Evolutionary conservation across 108 stramenopile genomes (phyloP).

Genomic region (Nitzschia sp.): DNA sequence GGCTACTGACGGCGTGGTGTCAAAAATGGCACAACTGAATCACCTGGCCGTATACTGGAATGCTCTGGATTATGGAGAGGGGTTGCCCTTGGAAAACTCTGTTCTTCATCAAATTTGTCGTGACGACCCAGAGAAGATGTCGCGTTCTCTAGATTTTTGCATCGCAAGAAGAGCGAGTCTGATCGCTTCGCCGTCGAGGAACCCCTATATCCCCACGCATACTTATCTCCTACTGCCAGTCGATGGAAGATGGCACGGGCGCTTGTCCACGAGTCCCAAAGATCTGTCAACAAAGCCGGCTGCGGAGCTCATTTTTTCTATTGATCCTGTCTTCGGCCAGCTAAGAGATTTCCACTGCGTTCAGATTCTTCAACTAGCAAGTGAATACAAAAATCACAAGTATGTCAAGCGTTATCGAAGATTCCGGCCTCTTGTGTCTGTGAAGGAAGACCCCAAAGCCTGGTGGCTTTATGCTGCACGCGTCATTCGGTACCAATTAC

Average conservation of each 20-base stretch:
- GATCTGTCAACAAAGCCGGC: slow-evolving; percentile 30
- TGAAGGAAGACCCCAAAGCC: slow-evolving; percentile 41
- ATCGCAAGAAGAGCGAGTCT: slow-evolving; percentile 45
- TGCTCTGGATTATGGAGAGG: slow-evolving; percentile 38
- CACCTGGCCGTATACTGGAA: slow-evolving; percentile 68
- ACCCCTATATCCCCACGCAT: slow-evolving; percentile 36
- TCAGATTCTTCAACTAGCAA: slow-evolving; percentile 36
- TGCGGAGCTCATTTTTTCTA: slow-evolving; percentile 16
- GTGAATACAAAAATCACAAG: slow-evolving; percentile 46
- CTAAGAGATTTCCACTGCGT: slow-evolving; percentile 51
- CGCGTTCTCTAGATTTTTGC: slow-evolving; percentile 37
- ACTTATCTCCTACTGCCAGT: slow-evolving; percentile 53
- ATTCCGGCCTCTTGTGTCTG: slow-evolving; percentile 41
- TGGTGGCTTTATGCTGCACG: slow-evolving; percentile 61
- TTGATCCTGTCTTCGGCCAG: slow-evolving; percentile 34
- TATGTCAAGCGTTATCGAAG: slow-evolving; percentile 45
- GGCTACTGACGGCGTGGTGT: slow-evolving; percentile 19
- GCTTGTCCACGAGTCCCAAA: slow-evolving; percentile 36
- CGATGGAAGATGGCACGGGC: slow-evolving; percentile 38
- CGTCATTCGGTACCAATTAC: slow-evolving; percentile 43
- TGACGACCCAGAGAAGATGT: slow-evolving; percentile 10
- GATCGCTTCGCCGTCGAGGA: slow-evolving; percentile 28
- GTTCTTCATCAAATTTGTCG: slow-evolving; percentile 39
- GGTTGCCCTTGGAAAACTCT: slow-evolving; percentile 35
- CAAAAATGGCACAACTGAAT: slow-evolving; percentile 64